Conservation (phyloP, 2,329 filamentous ascomycete species). For the Pseudogymnoascus sp. region DNA sequence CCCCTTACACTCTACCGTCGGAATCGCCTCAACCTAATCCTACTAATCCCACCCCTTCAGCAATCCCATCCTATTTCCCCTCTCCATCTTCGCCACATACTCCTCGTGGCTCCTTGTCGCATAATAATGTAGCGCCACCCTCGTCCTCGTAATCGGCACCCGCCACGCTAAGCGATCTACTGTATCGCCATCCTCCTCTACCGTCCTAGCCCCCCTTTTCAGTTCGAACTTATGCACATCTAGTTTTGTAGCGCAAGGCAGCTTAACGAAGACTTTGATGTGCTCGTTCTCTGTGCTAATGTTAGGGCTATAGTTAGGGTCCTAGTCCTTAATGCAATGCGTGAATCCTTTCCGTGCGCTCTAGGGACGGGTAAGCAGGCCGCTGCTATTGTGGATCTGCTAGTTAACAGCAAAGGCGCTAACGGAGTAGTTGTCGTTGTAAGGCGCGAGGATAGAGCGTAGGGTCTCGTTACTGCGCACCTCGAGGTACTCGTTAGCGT, state of each 20-base stretch:
- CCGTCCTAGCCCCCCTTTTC: constrained; percentile 15
- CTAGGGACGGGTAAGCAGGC: constrained; percentile 17
- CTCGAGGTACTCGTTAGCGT: constrained; percentile 25
- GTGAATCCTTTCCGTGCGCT: constrained; percentile 22
- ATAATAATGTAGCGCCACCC: constrained; percentile 28
- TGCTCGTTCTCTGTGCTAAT: constrained; percentile 22
- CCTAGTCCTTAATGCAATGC: constrained; percentile 23
- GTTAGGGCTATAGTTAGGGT: constrained; percentile 10
- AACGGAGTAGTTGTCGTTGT: constrained; percentile 21
- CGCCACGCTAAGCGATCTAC: constrained; percentile 18
- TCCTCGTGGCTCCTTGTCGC: constrained; percentile 27
- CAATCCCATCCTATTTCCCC: constrained; percentile 21
- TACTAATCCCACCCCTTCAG: constrained; percentile 20
- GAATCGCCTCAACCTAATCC: constrained; percentile 20
- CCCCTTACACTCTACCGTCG: constrained; percentile 19
- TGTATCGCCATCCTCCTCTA: constrained; percentile 23
- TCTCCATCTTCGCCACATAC: constrained; percentile 24
- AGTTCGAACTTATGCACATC: constrained; percentile 22
- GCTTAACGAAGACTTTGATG: constrained; percentile 28
- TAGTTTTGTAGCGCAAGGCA: constrained; percentile 14
- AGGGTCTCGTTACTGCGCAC: constrained; percentile 20
- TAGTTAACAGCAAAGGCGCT: constrained; percentile 28
- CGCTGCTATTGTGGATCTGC: constrained; percentile 25
- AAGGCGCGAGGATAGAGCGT: constrained; percentile 20
- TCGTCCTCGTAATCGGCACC: constrained; percentile 23